Conservation (phyloP, 2,329 filamentous ascomycete species). For the Clonostachys byssicola region DNA sequence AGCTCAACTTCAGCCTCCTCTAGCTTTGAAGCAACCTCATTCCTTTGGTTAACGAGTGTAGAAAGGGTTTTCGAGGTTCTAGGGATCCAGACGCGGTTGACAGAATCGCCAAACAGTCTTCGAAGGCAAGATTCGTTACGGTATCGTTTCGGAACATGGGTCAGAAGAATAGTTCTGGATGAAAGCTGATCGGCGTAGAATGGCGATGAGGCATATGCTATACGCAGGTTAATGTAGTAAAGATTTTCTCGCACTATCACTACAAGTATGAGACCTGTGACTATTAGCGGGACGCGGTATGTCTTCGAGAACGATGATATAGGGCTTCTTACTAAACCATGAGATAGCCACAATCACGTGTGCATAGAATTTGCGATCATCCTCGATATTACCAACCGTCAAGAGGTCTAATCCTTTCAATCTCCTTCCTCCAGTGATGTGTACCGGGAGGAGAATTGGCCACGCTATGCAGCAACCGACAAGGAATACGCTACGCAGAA, state of each 20-base stretch:
- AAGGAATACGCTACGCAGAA: slow-evolving; percentile 79
- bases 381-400: slow-evolving; percentile 68
- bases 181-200: slow-evolving; percentile 82
- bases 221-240: slow-evolving; percentile 87
- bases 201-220: slow-evolving; percentile 85
- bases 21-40: slow-evolving; percentile 74
- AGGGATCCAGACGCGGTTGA: slow-evolving; percentile 80
- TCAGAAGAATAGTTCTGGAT: slow-evolving; percentile 84
- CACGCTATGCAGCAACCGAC: slow-evolving; percentile 81
- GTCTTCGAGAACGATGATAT: too few relatives aligned
- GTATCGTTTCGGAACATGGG: slow-evolving; percentile 75
- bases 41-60: slow-evolving; percentile 75
- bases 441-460: slow-evolving; percentile 82
- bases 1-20: slow-evolving; percentile 85
- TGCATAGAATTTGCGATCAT: slow-evolving; percentile 66
- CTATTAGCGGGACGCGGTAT: neutral
- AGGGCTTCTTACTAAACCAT: slow-evolving; percentile 47
- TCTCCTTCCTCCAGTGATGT: slow-evolving; percentile 71
- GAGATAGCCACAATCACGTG: slow-evolving; percentile 77
- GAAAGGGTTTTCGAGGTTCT: slow-evolving; percentile 73
- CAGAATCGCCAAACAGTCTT: slow-evolving; percentile 75
- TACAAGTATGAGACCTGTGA: slow-evolving; percentile 75
- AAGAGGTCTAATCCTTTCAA: slow-evolving; percentile 69
- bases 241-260: slow-evolving; percentile 84
- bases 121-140: slow-evolving; percentile 71